Base-by-base conservation (phyloP, 1,139 yeast species). In the Geotrichum australiense region DNA sequence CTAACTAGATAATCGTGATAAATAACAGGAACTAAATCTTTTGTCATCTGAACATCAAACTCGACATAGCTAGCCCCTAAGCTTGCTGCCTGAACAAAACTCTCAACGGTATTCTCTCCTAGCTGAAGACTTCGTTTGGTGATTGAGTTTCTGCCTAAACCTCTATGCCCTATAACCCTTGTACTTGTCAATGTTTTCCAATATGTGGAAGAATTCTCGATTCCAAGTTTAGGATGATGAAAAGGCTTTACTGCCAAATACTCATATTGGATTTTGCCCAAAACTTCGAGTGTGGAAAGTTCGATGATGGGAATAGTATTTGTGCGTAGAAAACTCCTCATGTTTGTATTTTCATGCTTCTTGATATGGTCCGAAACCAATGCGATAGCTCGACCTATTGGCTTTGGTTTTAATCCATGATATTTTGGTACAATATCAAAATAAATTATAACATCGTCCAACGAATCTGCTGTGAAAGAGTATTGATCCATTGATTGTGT, bases 341-440 rank as follows among this genome's bases (percentile, higher is more conserved):
- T 65, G 56, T 79, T 74, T 49, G 82, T 70, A 1, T 71, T 70
- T 1, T 96, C 95, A 35, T 85, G 85, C 21, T 73, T 67, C 1
- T 91, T 77, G 52, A 76, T 76, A 3, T 78, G 75, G 44, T 74
- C 73, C 43, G 76, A 71, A 51, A 87, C 65, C 41, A 83, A 58
- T 0, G 94, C 94, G 29, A 86, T 87, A 1, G 93, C 97, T 41
- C 98, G 73, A 16, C 96, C 97, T 38, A 89, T 65, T 10, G 80
- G 70, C 51, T 73, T 73, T 23, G 69, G 65, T 40, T 64, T 61
- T 33, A 65, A 68, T 23, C 73, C 71, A 25, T 78, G 84, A 59
- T 87, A 89, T 0, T 97, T 86, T n/a, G 96, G 96, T 18, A 89
- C 87, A 48, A 91, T 73, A 60, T 91, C 97, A 63, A 91, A 91